These are phyloP conservation scores for Neofusicoccum ribis DNA, from an alignment of 2,329 filamentous ascomycete species.

Conservation along the genomic window DNA sequence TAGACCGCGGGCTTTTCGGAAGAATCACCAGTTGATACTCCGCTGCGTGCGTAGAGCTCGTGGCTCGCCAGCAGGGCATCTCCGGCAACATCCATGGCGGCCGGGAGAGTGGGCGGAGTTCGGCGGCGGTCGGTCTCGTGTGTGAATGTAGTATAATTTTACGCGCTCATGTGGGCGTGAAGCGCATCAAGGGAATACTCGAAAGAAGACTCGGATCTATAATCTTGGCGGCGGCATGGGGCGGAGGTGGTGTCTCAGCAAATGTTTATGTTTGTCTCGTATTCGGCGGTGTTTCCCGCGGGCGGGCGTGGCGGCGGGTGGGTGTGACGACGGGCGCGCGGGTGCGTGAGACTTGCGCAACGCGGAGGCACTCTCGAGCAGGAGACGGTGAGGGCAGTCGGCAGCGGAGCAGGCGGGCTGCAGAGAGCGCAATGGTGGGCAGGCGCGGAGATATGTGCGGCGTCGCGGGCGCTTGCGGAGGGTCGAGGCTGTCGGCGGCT, in stretches of 20 bases:
- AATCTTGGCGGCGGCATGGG: constrained; percentile 23
- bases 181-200: neutral
- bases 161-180: neutral
- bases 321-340: neutral
- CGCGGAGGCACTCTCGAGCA: neutral
- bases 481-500: neutral
- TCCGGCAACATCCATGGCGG: constrained; percentile 45
- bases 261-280: constrained; percentile 16
- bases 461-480: neutral
- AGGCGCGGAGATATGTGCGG: neutral
- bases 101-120: constrained; percentile 19
- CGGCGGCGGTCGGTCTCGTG: constrained; percentile 21
- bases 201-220: neutral
- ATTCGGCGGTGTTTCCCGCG: constrained; percentile 4
- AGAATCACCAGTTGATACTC: constrained; percentile 32
- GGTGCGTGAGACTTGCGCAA: neutral
- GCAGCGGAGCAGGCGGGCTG: neutral
- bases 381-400: neutral
- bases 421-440: neutral
- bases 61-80: constrained; percentile 43
- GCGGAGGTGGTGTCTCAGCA: constrained; percentile 8
- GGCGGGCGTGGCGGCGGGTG: neutral
- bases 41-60: constrained; percentile 48
- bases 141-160: constrained; percentile 19
- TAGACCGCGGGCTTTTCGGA: constrained; percentile 56